Percentiles rank a stretch among this genome's conserved stretches.
Evolutionary conservation across 805 yeast genomes (phyloP).

Genomic region (Candida taoyuanica): DNA sequence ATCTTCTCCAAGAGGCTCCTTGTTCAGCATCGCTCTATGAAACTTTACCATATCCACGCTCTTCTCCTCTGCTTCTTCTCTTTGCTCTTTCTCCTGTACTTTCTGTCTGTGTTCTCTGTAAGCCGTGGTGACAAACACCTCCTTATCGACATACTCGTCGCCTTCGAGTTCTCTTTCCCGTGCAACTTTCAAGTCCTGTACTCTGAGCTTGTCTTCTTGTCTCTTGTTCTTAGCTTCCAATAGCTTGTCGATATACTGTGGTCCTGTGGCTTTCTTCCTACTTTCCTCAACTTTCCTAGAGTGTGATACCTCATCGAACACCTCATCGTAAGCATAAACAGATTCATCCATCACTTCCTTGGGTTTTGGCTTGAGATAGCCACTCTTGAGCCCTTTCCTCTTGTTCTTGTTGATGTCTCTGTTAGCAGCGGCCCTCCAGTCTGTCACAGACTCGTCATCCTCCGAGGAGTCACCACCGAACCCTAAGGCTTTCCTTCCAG

Average conservation of each 20-base stretch:
- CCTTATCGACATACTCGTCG: conserved; percentile 34
- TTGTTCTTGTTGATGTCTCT: conserved; percentile 2
- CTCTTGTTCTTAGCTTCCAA: conserved; percentile 41
- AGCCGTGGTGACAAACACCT: conserved; percentile 44
- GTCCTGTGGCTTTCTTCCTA: conserved; percentile 6
- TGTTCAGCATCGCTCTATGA: conserved; percentile 5
- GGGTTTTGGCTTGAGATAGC: not conserved
- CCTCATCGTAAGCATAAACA: conserved; percentile 40
- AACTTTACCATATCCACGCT: conserved; percentile 4
- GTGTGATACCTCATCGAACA: conserved; percentile 36
- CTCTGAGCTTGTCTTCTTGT: conserved; percentile 40
- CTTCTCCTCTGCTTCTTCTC: conserved; percentile 1
- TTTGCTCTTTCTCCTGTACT: conserved; percentile 7
- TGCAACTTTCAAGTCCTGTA: conserved; percentile 34
- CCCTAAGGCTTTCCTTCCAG: conserved; percentile 16
- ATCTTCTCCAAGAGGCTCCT: not conserved
- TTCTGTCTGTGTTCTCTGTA: conserved; percentile 34
- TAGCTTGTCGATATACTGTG: conserved; percentile 38
- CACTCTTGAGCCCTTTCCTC: not conserved
- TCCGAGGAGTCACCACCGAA: conserved; percentile 9
- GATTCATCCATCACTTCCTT: conserved; percentile 1
- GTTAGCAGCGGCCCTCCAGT: conserved; percentile 4
- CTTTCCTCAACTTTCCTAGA: conserved; percentile 1
- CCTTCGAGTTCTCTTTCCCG: conserved; percentile 38
- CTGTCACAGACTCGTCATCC: conserved; percentile 4